Evolutionary conservation across 768 basidiomycete genomes (phyloP).

Genomic region (Rossbeevera mucosa): DNA sequence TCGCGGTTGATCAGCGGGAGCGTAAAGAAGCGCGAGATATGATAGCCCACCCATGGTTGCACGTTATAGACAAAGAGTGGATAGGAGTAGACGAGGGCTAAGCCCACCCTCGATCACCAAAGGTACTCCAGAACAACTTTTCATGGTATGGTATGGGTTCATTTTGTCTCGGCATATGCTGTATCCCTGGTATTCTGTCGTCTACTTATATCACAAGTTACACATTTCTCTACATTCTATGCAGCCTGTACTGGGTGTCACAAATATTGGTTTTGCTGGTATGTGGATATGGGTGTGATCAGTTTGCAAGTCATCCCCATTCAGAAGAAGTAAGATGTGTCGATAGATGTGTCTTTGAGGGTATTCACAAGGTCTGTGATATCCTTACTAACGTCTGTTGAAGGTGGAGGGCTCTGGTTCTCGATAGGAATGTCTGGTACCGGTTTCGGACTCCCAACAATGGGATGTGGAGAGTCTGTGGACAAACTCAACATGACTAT

Average conservation of each 20-base stretch:
- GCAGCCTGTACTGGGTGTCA: neutral
- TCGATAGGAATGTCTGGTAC: neutral
- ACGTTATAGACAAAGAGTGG: conserved; percentile 32
- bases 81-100: conserved; percentile 24
- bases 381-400: conserved; percentile 1
- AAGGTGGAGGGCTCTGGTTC: neutral
- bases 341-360: conserved; percentile 13
- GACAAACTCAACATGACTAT: neutral
- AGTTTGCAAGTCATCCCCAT: neutral
- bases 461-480: conserved; percentile 17
- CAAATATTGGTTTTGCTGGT: neutral
- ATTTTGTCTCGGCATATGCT: conserved; percentile 6
- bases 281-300: too few relatives aligned
- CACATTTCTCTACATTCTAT: neutral
- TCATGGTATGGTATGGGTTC: conserved; percentile 1
- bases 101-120: conserved; percentile 1
- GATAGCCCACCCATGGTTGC: conserved; percentile 72
- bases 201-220: neutral
- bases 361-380: conserved; percentile 9
- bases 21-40: conserved; percentile 72
- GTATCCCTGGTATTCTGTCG: neutral
- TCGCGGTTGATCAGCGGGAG: conserved; percentile 61
- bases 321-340: neutral
- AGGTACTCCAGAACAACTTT: conserved; percentile 5
- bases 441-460: neutral